Conservation (phyloP, 2,329 filamentous ascomycete species). For the Hypoxylon sp. region DNA sequence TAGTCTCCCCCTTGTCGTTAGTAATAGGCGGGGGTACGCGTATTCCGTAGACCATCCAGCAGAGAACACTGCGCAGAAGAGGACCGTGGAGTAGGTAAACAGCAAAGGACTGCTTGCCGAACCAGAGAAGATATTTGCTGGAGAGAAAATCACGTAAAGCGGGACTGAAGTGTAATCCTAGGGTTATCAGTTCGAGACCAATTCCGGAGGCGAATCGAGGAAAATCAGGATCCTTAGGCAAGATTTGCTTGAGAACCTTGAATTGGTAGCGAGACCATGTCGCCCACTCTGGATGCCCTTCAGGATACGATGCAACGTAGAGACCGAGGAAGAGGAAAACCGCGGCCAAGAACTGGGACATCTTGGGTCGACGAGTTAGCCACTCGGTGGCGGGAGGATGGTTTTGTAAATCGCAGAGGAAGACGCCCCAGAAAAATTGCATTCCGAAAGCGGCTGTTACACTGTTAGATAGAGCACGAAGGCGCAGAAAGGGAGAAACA, state of each 20-base stretch:
- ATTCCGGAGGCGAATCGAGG: conserved; percentile 59
- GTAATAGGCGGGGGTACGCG: conserved; percentile 55
- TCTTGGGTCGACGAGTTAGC: conserved; percentile 61
- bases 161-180: conserved; percentile 55
- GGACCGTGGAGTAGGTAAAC: conserved; percentile 76
- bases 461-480: conserved; percentile 30
- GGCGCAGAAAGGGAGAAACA: conserved; percentile 27
- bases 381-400: conserved; percentile 62
- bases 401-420: conserved; percentile 72
- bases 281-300: conserved; percentile 67
- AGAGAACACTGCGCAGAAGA: conserved; percentile 70
- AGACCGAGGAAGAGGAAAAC: conserved; percentile 67
- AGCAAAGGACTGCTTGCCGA: conserved; percentile 75
- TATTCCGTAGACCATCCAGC: conserved; percentile 71
- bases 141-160: conserved; percentile 67
- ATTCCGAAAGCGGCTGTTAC: conserved; percentile 63
- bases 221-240: conserved; percentile 64
- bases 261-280: conserved; percentile 67
- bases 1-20: conserved; percentile 57
- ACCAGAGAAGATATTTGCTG: conserved; percentile 70
- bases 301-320: conserved; percentile 72
- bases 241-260: conserved; percentile 60
- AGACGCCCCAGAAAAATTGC: conserved; percentile 74
- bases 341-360: conserved; percentile 62
- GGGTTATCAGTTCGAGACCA: conserved; percentile 53